Conservation (phyloP, 306 rosid species). For the Cicer pinnatifidum region DNA sequence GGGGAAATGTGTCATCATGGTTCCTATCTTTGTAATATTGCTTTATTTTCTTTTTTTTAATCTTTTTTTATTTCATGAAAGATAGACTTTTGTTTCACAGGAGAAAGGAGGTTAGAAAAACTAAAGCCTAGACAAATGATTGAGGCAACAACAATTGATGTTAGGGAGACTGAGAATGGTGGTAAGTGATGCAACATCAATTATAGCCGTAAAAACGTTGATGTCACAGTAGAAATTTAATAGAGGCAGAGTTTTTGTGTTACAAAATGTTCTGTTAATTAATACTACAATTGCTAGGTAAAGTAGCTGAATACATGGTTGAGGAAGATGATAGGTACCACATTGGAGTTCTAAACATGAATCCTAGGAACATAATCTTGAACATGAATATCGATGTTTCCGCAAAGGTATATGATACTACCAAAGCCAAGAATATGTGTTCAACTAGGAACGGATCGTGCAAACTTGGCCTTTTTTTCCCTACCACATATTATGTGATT, state of each 20-base stretch:
- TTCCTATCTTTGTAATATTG: constrained; percentile 17
- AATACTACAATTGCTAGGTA: constrained; percentile 49
- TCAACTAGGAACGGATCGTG: constrained; percentile 59
- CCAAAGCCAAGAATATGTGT: constrained; percentile 62
- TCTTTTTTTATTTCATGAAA: neutral
- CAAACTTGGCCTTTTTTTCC: constrained; percentile 57
- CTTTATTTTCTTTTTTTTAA: neutral
- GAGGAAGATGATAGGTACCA: constrained; percentile 73
- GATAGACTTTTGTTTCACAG: constrained; percentile 48
- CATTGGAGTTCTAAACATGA: constrained; percentile 61
- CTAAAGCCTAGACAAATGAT: constrained; percentile 44
- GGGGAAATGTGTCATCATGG: no score
- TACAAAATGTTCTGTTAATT: neutral
- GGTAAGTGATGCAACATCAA: constrained; percentile 46
- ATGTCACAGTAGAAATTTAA: no score
- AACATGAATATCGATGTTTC: constrained; percentile 55
- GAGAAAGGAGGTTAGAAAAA: constrained; percentile 48
- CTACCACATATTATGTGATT: constrained; percentile 54
- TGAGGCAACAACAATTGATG: constrained; percentile 5
- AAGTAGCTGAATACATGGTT: constrained; percentile 53
- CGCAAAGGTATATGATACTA: constrained; percentile 66
- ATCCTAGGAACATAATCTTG: constrained; percentile 54
- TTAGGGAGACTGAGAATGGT: constrained; percentile 23
- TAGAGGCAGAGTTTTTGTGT: neutral
- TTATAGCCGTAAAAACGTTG: no score